Percentiles rank a stretch among this genome's conserved stretches.
Conservation (phyloP, 495 filamentous ascomycete genomes). For the Sporormia fimetaria region DNA sequence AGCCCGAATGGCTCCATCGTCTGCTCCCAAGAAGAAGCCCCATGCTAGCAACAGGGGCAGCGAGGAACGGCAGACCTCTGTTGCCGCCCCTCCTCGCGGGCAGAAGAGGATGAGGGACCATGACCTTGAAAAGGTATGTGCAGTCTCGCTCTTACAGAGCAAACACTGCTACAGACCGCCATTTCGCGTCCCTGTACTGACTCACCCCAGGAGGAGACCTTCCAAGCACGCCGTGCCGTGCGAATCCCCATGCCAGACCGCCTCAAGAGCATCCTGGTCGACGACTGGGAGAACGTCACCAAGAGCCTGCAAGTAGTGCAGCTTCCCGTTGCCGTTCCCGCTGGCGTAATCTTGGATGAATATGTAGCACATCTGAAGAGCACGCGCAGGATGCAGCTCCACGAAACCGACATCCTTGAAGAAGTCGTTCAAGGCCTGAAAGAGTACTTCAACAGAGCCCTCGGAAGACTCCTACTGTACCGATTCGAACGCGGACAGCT, state of each 20-base stretch:
- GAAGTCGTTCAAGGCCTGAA: slow-evolving; percentile 73
- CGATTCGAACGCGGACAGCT: slow-evolving; percentile 84
- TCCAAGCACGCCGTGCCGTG: slow-evolving; percentile 66
- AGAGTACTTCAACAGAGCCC: slow-evolving; percentile 81
- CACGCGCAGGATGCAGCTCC: slow-evolving; percentile 50
- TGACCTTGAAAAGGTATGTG: slow-evolving; percentile 72
- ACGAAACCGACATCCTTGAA: slow-evolving; percentile 72
- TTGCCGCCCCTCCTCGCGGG: slow-evolving; percentile 43
- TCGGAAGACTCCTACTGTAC: slow-evolving; percentile 83
- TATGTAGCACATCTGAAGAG: slow-evolving; percentile 60
- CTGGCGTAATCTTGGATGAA: slow-evolving; percentile 64
- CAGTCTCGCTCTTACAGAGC: background rate
- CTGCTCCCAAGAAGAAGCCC: slow-evolving; percentile 46
- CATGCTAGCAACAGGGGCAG: slow-evolving; percentile 67
- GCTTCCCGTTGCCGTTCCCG: slow-evolving; percentile 63
- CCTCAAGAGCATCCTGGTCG: slow-evolving; percentile 80
- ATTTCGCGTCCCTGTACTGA: slow-evolving; percentile 1
- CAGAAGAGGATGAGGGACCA: slow-evolving; percentile 67
- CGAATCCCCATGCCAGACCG: slow-evolving; percentile 73
- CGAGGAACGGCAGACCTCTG: slow-evolving; percentile 67
- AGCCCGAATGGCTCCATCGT: slow-evolving; percentile 13
- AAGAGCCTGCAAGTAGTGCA: slow-evolving; percentile 82
- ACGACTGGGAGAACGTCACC: slow-evolving; percentile 98
- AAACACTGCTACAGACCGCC: background rate
- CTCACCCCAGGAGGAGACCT: slow-evolving; percentile 63